phyloP scores from a whole-genome alignment of 139 green algal species.

The Chlamydomonas incerta region DNA sequence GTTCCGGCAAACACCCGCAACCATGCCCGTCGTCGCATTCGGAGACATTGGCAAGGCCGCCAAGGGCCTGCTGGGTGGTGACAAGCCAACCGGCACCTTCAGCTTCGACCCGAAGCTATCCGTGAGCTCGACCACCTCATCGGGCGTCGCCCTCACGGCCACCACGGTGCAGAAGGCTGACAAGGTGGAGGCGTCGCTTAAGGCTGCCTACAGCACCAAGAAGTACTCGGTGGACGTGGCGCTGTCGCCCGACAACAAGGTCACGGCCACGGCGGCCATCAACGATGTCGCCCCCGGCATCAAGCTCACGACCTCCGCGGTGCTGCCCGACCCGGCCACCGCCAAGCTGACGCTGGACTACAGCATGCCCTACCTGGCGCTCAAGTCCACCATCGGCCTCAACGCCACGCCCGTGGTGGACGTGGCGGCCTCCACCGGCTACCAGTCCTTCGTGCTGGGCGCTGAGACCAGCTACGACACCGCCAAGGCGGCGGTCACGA shows the following conservation, averaged over 20 bases:
- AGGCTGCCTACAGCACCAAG: constrained; percentile 50
- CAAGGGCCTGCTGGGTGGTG: constrained; percentile 57
- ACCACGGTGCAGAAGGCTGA: constrained; percentile 58
- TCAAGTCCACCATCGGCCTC: constrained; percentile 58
- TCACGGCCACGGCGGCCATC: not conserved
- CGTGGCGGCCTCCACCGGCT: constrained; percentile 51
- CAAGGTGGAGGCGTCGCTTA: constrained; percentile 51
- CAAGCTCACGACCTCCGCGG: constrained; percentile 35
- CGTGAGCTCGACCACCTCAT: constrained; percentile 52
- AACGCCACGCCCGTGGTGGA: constrained; percentile 59
- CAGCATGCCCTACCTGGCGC: constrained; percentile 36
- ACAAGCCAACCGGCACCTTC: constrained; percentile 50
- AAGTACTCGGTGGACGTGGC: constrained; percentile 44
- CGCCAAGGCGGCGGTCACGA: constrained; percentile 54
- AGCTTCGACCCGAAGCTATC: constrained; percentile 60
- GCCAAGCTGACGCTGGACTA: constrained; percentile 68
- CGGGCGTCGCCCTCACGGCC: constrained; percentile 42
- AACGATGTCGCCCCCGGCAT: constrained; percentile 44
- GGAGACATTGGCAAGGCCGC: constrained; percentile 60
- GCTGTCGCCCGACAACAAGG: constrained; percentile 14
- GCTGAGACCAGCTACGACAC: constrained; percentile 52
- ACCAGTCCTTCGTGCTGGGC: constrained; percentile 52
- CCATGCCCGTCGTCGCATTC: constrained; percentile 46
- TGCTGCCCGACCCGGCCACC: constrained; percentile 42
- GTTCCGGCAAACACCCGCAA: not conserved